Base-by-base conservation (phyloP, 1,284 basidiomycete genomes). In the Mrakiaceae sp. region DNA sequence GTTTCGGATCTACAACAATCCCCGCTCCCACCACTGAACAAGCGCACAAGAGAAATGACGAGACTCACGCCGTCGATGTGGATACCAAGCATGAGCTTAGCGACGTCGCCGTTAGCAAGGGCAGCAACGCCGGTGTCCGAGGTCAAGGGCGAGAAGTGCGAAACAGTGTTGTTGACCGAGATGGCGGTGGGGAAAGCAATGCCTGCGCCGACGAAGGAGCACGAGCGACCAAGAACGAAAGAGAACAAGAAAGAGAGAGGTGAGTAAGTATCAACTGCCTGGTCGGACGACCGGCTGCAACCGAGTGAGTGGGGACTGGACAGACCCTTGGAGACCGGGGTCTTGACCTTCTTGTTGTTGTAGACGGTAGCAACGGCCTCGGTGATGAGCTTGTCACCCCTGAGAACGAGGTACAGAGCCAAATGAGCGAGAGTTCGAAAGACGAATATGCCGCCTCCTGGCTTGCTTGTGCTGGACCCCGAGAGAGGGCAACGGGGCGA, bases 51-150 rank as follows among this genome's bases (percentile, higher is more conserved):
- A 52, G 51, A 12, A 46, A 5, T 6, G 47, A 39, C 4, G 39
- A 14, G 12, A 66, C 67, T 62, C 61, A 68, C 68, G 67, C 90
- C 95, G 76, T 98, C 95, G 76, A 98, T 94, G 75, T 98, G 95
- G 48, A 94, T 90, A 66, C 95, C 95, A 68, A 97, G 80, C 78
- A 95, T 90, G 69, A 98, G 80, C 80, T 98, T 98, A 72, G 98
- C 95, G 64, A 98, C 86, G 74, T 98, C 95, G 69, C 86, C 86
- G 71, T 91, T 88, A 65, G 85, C 86, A 70, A 98, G 82, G 66
- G 88, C 87, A 68, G 84, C 80, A 75, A 92, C 87, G 69, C 76
- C 77, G 66, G 78, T 76, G 74, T 82, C 81, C 27, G 79, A 79
- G 12, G 78, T 77, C n/a, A 82, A 73, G 42, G 81, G 81, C 16